Evolutionary conservation across 345 rosid species (phyloP).

Genomic region (Euphorbia tirucalli): DNA sequence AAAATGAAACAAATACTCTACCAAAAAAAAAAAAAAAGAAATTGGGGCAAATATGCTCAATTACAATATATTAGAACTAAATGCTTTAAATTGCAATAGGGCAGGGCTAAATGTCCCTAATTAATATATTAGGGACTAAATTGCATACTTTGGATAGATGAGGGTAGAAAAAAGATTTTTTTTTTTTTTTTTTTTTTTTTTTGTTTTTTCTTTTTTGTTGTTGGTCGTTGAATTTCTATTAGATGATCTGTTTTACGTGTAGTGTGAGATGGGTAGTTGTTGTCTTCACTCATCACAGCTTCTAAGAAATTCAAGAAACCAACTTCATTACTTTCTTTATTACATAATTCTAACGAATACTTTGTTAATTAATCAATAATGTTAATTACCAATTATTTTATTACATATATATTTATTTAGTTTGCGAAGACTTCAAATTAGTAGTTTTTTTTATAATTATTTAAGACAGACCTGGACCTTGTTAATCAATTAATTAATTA

Average conservation of each 20-base stretch:
- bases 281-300: conserved; percentile 24
- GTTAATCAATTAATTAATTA: background rate
- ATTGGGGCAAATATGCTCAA: too few species aligned
- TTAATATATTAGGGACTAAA: too few species aligned
- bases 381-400: background rate
- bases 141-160: too few species aligned
- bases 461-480: background rate
- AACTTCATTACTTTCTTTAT: background rate
- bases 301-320: conserved; percentile 10
- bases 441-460: background rate
- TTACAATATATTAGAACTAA: too few species aligned
- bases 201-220: too few species aligned
- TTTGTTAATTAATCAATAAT: background rate
- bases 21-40: too few species aligned
- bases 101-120: too few species aligned
- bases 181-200: too few species aligned
- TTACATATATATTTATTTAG: background rate
- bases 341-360: conserved; percentile 12
- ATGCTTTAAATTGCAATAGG: too few species aligned
- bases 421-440: background rate
- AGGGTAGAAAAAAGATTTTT: too few species aligned
- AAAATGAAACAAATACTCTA: too few species aligned
- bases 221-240: conserved; percentile 5
- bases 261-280: conserved; percentile 16
- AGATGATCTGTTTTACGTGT: conserved; percentile 7